Evolutionary conservation across 2,329 filamentous ascomycete genomes (phyloP), one percentile per base, ranked within the genome.

Genomic region (Geosmithia putterillii): DNA sequence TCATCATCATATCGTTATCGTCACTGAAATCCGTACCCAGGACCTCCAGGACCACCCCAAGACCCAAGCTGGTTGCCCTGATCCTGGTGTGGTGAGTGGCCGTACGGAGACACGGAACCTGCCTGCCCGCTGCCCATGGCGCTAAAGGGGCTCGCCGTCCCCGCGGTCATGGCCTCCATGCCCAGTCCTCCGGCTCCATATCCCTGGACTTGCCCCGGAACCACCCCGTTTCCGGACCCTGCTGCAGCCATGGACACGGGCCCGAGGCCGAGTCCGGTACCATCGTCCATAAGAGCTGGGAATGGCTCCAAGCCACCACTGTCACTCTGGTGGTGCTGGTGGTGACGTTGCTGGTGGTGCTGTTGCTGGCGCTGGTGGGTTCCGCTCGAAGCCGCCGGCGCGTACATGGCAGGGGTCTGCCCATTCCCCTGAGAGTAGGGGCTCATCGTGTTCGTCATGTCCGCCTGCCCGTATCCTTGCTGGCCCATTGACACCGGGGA

Each of bases 101-200:
- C 52, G 46, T 59, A 64, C 8, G 57, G 57, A 25, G 61, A 62
- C 22, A 52, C 45, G 4, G 59, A 59, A 36, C 58, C 28, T 32
- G 28, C 61, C 38, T 62, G 59, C 6, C 57, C 60, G 40, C 57
- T 32, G 28, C 28, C 15, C 28, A 12, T 32, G 28, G 10, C 28
- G 28, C 10, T 14, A 38, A 60, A 64, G 4, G 61, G 59, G 45
- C 59, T 62, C n/a, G 52, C 56, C 42, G 58, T 55, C 12, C 53
- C 54, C 39, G 56, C 28, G 15, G 28, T 12, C 28, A 32, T 52
- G 32, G 55, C 53, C 44, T 61, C 52, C 42, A 59, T 56, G 28
- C 52, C 10, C 28, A 32, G 28, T 12, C 10, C 28, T 9, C 28
- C 28, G 28, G 10, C 15, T 46, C 49, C 49, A 62, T 47, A 32